A percentile compares a stretch with the other conserved stretches of the same genome.
Evolutionary conservation across 2,329 filamentous ascomycete genomes (phyloP).

Genomic region (Alternaria ventricosa): DNA sequence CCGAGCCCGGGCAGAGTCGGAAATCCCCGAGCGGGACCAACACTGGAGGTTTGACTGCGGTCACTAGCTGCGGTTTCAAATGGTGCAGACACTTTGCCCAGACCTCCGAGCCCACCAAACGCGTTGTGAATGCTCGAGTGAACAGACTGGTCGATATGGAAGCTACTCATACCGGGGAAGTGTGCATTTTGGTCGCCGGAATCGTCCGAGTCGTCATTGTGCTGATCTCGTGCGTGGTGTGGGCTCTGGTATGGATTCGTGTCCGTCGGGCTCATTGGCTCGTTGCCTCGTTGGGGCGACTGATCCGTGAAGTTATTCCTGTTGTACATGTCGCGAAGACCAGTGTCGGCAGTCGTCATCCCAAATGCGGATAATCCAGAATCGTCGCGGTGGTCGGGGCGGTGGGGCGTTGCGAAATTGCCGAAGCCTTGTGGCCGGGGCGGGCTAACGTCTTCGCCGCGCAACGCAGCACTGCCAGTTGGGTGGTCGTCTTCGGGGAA

Average conservation of each 20-base stretch:
- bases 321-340: constrained; percentile 64
- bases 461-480: constrained; percentile 74
- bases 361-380: constrained; percentile 66
- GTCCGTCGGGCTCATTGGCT: constrained; percentile 86
- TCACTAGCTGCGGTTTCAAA: constrained; percentile 74
- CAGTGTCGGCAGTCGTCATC: constrained; percentile 63
- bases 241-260: constrained; percentile 97
- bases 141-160: constrained; percentile 56
- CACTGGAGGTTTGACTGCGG: constrained; percentile 90
- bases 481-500: constrained; percentile 71
- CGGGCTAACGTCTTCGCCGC: constrained; percentile 73
- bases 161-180: constrained; percentile 60
- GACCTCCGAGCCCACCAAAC: constrained; percentile 64
- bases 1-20: constrained; percentile 66
- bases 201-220: constrained; percentile 64
- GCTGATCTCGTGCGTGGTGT: constrained; percentile 72
- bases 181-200: constrained; percentile 60
- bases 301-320: constrained; percentile 65
- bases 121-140: constrained; percentile 51
- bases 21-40: constrained; percentile 75
- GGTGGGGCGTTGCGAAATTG: constrained; percentile 50
- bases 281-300: constrained; percentile 62
- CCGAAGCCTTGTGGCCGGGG: constrained; percentile 55
- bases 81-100: constrained; percentile 53
- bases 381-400: constrained; percentile 63